phyloP scores from a whole-genome alignment of 768 basidiomycete species.

The Naganishia onofrii region DNA sequence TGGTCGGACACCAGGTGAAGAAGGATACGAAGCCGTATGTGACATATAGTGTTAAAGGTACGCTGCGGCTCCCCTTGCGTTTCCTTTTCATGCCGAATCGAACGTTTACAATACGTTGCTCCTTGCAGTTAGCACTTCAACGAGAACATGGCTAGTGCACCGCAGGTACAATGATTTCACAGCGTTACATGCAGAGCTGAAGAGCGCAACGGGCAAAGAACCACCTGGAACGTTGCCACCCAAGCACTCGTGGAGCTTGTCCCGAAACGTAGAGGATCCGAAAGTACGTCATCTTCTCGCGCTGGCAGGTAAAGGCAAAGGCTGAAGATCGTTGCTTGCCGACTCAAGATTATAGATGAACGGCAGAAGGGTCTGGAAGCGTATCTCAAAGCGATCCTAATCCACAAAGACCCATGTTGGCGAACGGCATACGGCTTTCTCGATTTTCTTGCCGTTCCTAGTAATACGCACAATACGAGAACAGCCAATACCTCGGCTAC shows the following conservation, averaged over 20 bases:
- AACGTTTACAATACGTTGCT: constrained; percentile 6
- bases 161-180: constrained; percentile 92
- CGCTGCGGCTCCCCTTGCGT: constrained; percentile 10
- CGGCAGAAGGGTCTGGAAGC: constrained; percentile 71
- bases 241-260: constrained; percentile 66
- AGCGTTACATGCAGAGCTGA: constrained; percentile 77
- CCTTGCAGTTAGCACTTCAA: constrained; percentile 68
- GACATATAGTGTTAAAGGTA: constrained; percentile 48
- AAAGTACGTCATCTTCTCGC: constrained; percentile 47
- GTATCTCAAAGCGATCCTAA: constrained; percentile 82
- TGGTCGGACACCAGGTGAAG: constrained; percentile 46
- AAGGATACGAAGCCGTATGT: constrained; percentile 46
- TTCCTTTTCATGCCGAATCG: neutral
- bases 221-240: constrained; percentile 79
- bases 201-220: constrained; percentile 70
- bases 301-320: neutral
- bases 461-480: constrained; percentile 26
- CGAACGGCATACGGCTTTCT: constrained; percentile 72
- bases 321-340: neutral
- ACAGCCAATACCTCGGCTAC: constrained; percentile 22
- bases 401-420: constrained; percentile 78
- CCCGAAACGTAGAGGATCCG: constrained; percentile 59
- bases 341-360: constrained; percentile 64
- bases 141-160: constrained; percentile 91
- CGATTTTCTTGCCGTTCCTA: constrained; percentile 80